Base-by-base conservation (phyloP, 2,329 filamentous ascomycete species). In the Hypoxylon sp. region DNA sequence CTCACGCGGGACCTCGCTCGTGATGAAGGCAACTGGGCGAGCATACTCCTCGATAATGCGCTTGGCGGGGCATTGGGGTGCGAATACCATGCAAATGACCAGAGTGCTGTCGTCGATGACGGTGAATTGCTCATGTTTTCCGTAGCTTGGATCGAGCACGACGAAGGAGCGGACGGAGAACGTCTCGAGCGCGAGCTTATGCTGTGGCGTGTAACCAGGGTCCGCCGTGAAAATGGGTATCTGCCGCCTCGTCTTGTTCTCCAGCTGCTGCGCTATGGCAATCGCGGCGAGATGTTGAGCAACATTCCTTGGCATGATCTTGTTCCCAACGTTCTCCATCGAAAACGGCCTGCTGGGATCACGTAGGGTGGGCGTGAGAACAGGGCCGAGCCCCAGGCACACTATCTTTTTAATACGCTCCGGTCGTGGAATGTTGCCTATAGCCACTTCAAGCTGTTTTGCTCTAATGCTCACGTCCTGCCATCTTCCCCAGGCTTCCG, bases 201-300 rank as follows among this genome's bases (percentile, higher is more conserved):
- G 69, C 13, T 58, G 35, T 3, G 40, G 14, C 25, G 37, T 49
- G 49, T 71, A 71, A 1, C 48, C 62, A 1, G 63, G 66, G 17
- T 71, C 69, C 3, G 69, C 59, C 1, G 69, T 62, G 20, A 67
- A 71, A 8, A 71, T 56, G 3, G 4, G 30, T 2, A 69, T 48
- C n/a, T 33, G 3, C 14, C 50, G n/a, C 1, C 48, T 33, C 4
- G 69, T 66, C 22, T 61, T 69, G 22, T 25, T 35, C 20, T 59
- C 20, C 4, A 71, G 17, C 20, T 60, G 60, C 40, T 62, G 66
- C 11, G 46, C 60, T 2, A 67, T 59, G 1, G 69, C 66, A 1
- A 71, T 30, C 2, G 66, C 69, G 1, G 66, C 66, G 10, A 66
- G 40, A 25, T 69, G 66, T 40, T 69, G 69, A 5, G 69, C 62